Conservation (phyloP, 2,329 filamentous ascomycete species). For the Diaporthe batatas region DNA sequence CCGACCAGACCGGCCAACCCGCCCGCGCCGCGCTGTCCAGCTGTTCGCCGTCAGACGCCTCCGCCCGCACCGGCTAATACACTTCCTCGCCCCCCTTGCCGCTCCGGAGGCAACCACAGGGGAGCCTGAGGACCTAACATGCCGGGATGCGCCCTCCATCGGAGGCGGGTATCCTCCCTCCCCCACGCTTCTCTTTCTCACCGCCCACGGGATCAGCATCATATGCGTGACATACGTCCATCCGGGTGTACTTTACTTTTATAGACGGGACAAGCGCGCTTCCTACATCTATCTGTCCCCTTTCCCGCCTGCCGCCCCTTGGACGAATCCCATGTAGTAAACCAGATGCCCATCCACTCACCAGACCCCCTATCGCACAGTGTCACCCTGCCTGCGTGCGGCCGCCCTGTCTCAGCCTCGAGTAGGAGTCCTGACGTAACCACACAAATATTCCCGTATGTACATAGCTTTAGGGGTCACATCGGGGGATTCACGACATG, state of each 20-base stretch:
- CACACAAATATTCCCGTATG: not conserved
- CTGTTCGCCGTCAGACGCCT: conserved; percentile 8
- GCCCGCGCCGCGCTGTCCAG: not conserved
- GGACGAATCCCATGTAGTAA: not conserved
- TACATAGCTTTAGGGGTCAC: not conserved
- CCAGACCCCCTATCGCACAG: not conserved
- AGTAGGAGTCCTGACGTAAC: not conserved
- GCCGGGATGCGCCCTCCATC: conserved; percentile 12
- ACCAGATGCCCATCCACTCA: not conserved
- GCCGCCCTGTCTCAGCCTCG: conserved; percentile 26
- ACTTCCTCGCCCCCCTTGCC: not conserved
- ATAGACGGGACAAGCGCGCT: conserved; percentile 22
- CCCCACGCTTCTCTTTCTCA: not conserved
- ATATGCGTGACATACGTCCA: not conserved
- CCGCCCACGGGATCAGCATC: conserved; percentile 12
- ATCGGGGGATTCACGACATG: not conserved
- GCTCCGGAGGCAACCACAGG: conserved; percentile 2
- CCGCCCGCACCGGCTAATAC: conserved; percentile 18
- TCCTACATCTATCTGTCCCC: not conserved
- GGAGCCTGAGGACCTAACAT: not conserved
- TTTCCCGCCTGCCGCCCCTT: not conserved
- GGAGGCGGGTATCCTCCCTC: not conserved
- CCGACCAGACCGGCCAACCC: not conserved
- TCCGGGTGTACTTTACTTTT: not conserved
- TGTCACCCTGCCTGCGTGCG: not conserved